phyloP scores from a whole-genome alignment of 2,329 filamentous ascomycete species.

The Penicillium polonicum region DNA sequence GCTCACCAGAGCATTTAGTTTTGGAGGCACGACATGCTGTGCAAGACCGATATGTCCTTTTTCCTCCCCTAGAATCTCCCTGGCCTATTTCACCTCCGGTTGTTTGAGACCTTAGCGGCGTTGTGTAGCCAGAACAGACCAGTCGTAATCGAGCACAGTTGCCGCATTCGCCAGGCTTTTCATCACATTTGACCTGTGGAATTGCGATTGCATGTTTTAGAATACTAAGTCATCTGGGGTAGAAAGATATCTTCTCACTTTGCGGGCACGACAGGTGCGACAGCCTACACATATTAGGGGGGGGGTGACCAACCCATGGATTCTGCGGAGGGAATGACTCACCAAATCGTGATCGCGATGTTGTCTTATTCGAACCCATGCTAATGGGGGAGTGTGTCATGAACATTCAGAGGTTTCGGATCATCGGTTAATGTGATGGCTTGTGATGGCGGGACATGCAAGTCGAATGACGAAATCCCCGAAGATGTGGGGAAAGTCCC shows the following conservation, averaged over 20 bases:
- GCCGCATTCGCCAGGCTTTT: constrained; percentile 19
- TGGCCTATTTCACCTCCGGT: neutral
- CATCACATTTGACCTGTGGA: constrained; percentile 23
- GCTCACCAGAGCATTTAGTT: constrained; percentile 24
- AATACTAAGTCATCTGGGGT: neutral
- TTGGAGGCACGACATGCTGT: constrained; percentile 20
- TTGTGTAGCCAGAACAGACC: constrained; percentile 19
- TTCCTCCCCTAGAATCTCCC: constrained; percentile 9
- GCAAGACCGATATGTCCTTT: constrained; percentile 23
- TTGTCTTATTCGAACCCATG: constrained; percentile 11
- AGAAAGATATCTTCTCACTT: constrained; percentile 12
- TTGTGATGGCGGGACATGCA: neutral
- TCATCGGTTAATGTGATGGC: neutral
- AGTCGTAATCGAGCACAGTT: constrained; percentile 23
- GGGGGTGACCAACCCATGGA: neutral
- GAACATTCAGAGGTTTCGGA: neutral
- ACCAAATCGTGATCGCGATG: constrained; percentile 24
- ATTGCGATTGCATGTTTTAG: neutral
- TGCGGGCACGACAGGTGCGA: constrained; percentile 24
- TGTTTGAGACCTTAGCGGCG: constrained; percentile 4
- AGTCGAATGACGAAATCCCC: neutral
- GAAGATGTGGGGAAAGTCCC: neutral
- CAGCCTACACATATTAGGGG: constrained; percentile 14
- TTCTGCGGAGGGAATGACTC: neutral
- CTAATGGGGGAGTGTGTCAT: neutral